Evolutionary conservation across 2,329 filamentous ascomycete genomes (phyloP).

Genomic region (Thelonectria discophora): DNA sequence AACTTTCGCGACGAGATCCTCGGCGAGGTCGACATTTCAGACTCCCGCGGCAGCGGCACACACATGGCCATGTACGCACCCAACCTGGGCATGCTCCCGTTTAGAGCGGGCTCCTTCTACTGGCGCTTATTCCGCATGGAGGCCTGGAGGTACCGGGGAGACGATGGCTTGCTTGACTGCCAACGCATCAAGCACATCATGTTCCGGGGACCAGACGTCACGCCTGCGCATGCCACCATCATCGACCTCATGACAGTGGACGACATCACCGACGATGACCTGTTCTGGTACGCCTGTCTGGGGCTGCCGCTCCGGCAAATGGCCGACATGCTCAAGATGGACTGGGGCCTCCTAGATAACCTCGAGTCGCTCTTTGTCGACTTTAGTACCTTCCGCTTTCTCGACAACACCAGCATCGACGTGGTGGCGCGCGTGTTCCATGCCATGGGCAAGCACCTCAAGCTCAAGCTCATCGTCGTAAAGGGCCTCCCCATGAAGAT

Average conservation of each 20-base stretch:
- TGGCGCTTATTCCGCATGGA: not conserved
- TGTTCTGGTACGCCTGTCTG: not conserved
- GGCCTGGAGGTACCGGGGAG: not conserved
- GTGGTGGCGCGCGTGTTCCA: no score
- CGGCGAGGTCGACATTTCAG: not conserved
- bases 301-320: not conserved
- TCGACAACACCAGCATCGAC: not conserved
- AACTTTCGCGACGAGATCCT: not conserved
- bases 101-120: not conserved
- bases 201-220: not conserved
- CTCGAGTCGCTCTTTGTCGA: conserved; percentile 29
- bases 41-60: not conserved
- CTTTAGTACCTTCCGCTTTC: not conserved
- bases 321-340: not conserved
- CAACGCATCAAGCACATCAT: conserved; percentile 20
- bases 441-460: conserved; percentile 14
- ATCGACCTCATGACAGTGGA: not conserved
- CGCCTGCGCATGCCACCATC: not conserved
- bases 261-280: not conserved
- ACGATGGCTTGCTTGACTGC: conserved; percentile 13
- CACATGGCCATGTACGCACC: not conserved
- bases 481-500: conserved; percentile 8
- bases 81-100: not conserved
- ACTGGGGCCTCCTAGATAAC: conserved; percentile 21
- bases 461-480: conserved; percentile 27